Base-by-base conservation (phyloP, 1,284 basidiomycete species). In the Xerocomus minutiporus region DNA sequence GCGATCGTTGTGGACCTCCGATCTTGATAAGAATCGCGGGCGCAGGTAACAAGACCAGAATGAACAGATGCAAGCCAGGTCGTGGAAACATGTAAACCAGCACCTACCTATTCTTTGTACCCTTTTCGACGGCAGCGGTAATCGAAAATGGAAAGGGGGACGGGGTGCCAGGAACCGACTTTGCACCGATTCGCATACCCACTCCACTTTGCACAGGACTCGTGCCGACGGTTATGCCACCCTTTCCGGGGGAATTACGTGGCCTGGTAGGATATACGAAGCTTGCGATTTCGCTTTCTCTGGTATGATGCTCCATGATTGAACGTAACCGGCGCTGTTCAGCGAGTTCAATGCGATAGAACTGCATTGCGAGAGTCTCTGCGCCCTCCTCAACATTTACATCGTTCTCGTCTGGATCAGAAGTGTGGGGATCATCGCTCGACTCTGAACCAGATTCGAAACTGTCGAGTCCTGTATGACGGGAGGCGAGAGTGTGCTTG, bases 51-150 rank as follows among this genome's bases (percentile, higher is more conserved):
- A 6, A 29, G 11, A 34, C 9, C 12, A 15, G 13, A 34, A 34
- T 34, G 32, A 5, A 34, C 32, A 34, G 15, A 28, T 12, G 23
- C 41, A 26, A 44, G 17, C n/a, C 17, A 23, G 43, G 17, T 8
- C 3, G 9, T 13, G 9, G 29, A 44, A 44, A 7, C 6, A 13
- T 26, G 15, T 23, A 50, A 87, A 17, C 0, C 29, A 44, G n/a
- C 6, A 75, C 83, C 45, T 52, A 91, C 91, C 88, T 79, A 63
- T 98, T 98, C 77, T 98, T 95, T 11, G 84, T 79, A 11, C 96
- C 96, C 60, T 96, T 91, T 73, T 98, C 96, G 4, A 99, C 81
- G 2, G 93, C 96, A 4, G 96, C 96, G 1, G 92, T 93, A 60
- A 99, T 99, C 55, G 92, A 94, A 70, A 88, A 97, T 64, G 95